These are phyloP conservation scores for Suillus bovinus DNA, from an alignment of 768 basidiomycete species.

Conservation along the genomic window DNA sequence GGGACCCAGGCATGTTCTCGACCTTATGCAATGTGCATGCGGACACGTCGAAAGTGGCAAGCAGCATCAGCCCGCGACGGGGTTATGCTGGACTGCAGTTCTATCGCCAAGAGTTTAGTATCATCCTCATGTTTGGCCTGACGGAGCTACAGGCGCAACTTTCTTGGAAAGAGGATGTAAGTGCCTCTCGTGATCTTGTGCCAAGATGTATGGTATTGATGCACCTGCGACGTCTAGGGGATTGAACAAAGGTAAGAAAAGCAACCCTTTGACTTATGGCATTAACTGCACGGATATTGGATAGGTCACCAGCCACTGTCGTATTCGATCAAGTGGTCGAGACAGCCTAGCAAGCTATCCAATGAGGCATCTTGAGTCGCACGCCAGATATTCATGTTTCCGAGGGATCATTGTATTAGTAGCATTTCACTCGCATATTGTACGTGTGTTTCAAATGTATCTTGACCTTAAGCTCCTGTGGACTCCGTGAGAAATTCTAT, in stretches of 20 bases:
- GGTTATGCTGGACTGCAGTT: constrained; percentile 32
- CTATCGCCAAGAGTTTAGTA: constrained; percentile 35
- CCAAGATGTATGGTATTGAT: constrained; percentile 3
- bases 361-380: neutral
- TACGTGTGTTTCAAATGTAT: neutral
- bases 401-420: neutral
- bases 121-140: constrained; percentile 44
- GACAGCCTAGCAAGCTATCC: constrained; percentile 18
- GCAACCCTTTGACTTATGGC: no score
- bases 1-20: constrained; percentile 27
- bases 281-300: constrained; percentile 6
- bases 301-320: constrained; percentile 33
- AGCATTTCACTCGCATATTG: constrained; percentile 1
- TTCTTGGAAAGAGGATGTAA: constrained; percentile 43
- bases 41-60: constrained; percentile 31
- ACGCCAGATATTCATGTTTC: neutral
- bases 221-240: constrained; percentile 7
- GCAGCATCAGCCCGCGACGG: constrained; percentile 30
- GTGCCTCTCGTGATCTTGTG: constrained; percentile 15
- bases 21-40: constrained; percentile 24
- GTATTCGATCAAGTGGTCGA: constrained; percentile 35
- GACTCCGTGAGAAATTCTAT: constrained; percentile 3
- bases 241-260: constrained; percentile 23
- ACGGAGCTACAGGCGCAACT: constrained; percentile 50
- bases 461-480: neutral